phyloP scores from a whole-genome alignment of 169 alveolate species.

The Plasmodium relictum region DNA sequence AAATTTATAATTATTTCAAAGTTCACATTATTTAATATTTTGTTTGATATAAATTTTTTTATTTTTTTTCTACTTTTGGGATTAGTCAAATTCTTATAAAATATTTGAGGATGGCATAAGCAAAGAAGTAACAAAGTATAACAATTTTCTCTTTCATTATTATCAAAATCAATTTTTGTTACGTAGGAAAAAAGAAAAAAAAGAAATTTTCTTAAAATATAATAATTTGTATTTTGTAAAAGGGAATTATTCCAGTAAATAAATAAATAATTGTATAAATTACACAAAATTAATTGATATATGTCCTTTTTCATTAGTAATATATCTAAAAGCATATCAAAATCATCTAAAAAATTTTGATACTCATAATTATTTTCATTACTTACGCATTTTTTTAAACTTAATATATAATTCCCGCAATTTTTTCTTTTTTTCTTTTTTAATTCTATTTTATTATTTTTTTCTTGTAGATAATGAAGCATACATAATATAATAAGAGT shows the following conservation, averaged over 20 bases:
- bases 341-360: constrained; percentile 49
- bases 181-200: constrained; percentile 36
- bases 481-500: constrained; percentile 24
- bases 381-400: constrained; percentile 44
- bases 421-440: constrained; percentile 22
- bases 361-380: constrained; percentile 38
- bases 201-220: constrained; percentile 29
- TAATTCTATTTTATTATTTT: constrained; percentile 28
- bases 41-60: constrained; percentile 18
- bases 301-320: constrained; percentile 42
- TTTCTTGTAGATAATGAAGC: constrained; percentile 42
- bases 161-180: constrained; percentile 6
- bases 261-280: constrained; percentile 40
- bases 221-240: constrained; percentile 10
- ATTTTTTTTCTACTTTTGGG: constrained; percentile 41
- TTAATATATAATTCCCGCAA: constrained; percentile 14
- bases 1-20: constrained; percentile 30
- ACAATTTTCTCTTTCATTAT: constrained; percentile 17
- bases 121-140: constrained; percentile 45
- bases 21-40: constrained; percentile 23
- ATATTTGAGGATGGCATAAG: constrained; percentile 43
- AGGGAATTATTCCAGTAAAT: constrained; percentile 22
- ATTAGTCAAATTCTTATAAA: constrained; percentile 41
- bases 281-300: constrained; percentile 36
- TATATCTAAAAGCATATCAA: constrained; percentile 35